phyloP scores from a whole-genome alignment of 2,329 filamentous ascomycete genomes.

The Nothophaeocryptopus gaeumannii region DNA sequence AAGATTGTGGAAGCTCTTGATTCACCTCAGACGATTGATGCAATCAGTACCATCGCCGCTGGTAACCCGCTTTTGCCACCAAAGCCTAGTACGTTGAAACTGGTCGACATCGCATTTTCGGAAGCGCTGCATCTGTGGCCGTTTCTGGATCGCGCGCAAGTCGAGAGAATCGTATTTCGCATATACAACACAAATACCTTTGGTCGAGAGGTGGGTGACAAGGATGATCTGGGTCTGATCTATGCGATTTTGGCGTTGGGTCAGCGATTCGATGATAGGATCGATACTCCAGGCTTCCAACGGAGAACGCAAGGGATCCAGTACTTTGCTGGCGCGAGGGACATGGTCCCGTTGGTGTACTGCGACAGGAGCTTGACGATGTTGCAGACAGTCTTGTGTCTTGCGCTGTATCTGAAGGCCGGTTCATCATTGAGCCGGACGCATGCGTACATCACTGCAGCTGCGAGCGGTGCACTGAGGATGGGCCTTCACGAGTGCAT shows the following conservation, averaged over 20 bases:
- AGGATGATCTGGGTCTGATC: constrained; percentile 19
- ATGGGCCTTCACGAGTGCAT: constrained; percentile 22
- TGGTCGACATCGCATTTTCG: constrained; percentile 15
- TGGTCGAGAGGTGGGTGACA: constrained; percentile 17
- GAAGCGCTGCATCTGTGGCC: constrained; percentile 21
- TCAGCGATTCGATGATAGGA: constrained; percentile 17
- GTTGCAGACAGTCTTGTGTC: constrained; percentile 19
- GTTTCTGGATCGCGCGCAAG: constrained; percentile 16
- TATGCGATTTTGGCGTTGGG: constrained; percentile 20
- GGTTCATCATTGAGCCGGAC: constrained; percentile 10
- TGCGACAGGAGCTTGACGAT: constrained; percentile 20
- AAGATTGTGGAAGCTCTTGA: constrained; percentile 20
- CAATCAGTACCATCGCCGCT: background rate
- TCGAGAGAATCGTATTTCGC: constrained; percentile 16
- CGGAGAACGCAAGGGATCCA: constrained; percentile 9
- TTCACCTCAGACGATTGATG: constrained; percentile 8
- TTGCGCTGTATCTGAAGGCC: constrained; percentile 21
- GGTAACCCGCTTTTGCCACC: constrained; percentile 13
- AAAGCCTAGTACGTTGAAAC: constrained; percentile 5
- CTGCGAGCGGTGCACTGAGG: constrained; percentile 18
- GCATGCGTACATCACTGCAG: constrained; percentile 19
- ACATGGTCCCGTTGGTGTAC: constrained; percentile 13
- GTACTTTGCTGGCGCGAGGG: constrained; percentile 19
- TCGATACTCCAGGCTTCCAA: background rate
- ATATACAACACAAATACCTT: constrained; percentile 17